phyloP scores from a whole-genome alignment of 2,329 filamentous ascomycete genomes.

The Pseudocercospora vitis region DNA sequence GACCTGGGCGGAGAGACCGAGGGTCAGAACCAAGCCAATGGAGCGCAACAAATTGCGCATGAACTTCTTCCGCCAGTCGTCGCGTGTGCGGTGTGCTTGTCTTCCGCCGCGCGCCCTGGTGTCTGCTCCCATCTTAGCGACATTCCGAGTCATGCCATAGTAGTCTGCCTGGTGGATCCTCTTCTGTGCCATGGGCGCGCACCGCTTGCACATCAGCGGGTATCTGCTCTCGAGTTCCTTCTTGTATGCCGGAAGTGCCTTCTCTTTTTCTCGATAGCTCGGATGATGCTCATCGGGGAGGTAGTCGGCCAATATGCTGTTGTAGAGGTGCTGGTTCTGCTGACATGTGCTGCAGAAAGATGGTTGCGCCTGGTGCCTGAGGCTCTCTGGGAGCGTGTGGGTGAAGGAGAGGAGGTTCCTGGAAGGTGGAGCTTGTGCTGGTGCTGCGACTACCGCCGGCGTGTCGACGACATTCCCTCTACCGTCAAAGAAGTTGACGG shows the following conservation, averaged over 20 bases:
- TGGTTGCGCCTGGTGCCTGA: conserved; percentile 42
- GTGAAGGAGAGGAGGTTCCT: conserved; percentile 30
- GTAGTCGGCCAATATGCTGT: conserved; percentile 75
- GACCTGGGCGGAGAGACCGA: conserved; percentile 30
- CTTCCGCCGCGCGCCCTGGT: conserved; percentile 43
- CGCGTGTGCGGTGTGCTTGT: conserved; percentile 48
- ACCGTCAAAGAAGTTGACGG: conserved; percentile 87
- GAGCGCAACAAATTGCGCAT: conserved; percentile 31
- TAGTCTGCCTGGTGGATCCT: conserved; percentile 37
- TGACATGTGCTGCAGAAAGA: conserved; percentile 75
- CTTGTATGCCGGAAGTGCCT: conserved; percentile 68
- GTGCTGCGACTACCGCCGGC: conserved; percentile 55
- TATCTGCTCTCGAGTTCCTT: conserved; percentile 76
- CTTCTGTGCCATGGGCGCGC: conserved; percentile 68
- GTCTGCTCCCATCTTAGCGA: conserved; percentile 69
- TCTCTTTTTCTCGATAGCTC: conserved; percentile 67
- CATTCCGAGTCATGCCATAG: conserved; percentile 34
- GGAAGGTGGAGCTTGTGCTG: conserved; percentile 8
- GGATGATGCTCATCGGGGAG: conserved; percentile 66
- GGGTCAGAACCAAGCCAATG: conserved; percentile 25
- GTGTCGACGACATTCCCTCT: conserved; percentile 89
- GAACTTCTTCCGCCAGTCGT: conserved; percentile 41
- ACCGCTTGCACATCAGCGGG: conserved; percentile 81
- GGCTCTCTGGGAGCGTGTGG: conserved; percentile 29
- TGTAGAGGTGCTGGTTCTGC: conserved; percentile 84